Percentiles rank a stretch among this genome's conserved stretches.
These are phyloP conservation scores for Guillardia theta DNA, from an alignment of 78 protist species.

Conservation along the genomic window DNA sequence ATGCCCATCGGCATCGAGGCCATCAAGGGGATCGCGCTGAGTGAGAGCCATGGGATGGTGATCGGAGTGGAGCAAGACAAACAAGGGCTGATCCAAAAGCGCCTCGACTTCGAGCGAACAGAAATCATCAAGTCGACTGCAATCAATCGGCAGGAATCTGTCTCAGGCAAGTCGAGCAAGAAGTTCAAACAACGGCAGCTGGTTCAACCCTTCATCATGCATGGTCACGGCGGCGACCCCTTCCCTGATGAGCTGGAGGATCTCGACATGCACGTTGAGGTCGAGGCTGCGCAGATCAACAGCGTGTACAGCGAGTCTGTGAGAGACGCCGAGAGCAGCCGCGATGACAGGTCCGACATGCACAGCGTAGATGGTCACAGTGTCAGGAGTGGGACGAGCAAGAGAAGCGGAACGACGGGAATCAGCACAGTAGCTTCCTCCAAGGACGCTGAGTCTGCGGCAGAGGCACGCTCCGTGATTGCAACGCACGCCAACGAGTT, in stretches of 20 bases:
- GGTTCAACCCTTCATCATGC: neutral
- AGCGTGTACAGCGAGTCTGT: neutral
- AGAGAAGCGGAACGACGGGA: neutral
- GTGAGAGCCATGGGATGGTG: neutral
- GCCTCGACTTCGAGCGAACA: neutral
- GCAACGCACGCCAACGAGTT: neutral
- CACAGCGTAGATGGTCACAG: neutral
- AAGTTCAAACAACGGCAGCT: neutral
- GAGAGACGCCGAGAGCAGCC: neutral
- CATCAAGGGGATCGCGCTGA: neutral
- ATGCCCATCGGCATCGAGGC: neutral
- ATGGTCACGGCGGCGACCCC: constrained; percentile 19
- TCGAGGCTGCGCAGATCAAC: neutral
- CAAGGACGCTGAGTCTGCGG: neutral
- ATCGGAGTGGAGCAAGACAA: neutral
- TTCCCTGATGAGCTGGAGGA: neutral
- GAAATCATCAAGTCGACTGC: neutral
- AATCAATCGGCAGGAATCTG: neutral
- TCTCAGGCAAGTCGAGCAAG: neutral
- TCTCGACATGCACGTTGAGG: neutral
- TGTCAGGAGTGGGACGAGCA: neutral
- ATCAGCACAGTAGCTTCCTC: neutral
- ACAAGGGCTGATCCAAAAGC: neutral
- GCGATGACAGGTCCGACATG: neutral
- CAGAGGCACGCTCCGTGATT: neutral